A percentile compares a stretch with the other conserved stretches of the same genome.
phyloP scores from a whole-genome alignment of 164 flowering plant species.

The Vitis vinifera region DNA sequence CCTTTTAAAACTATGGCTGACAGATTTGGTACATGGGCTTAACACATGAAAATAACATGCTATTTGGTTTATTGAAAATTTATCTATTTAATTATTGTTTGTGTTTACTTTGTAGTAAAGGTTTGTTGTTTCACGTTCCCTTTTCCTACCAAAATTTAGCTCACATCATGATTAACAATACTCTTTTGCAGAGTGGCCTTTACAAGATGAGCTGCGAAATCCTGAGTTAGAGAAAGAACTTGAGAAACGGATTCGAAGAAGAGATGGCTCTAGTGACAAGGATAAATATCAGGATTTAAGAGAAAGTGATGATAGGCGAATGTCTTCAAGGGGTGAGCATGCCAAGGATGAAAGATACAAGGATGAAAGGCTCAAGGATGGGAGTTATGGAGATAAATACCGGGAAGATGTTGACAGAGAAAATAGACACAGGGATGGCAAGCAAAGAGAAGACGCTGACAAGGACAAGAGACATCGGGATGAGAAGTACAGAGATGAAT shows the following conservation, averaged over 20 bases:
- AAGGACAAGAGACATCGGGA: constrained; percentile 19
- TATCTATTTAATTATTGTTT: too few species aligned
- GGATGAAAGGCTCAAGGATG: constrained; percentile 40
- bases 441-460: constrained; percentile 25
- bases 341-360: constrained; percentile 38
- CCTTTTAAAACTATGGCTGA: too few species aligned
- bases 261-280: constrained; percentile 42
- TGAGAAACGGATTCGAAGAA: constrained; percentile 50
- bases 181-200: constrained; percentile 26
- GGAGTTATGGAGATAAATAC: constrained; percentile 21
- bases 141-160: too few species aligned
- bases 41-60: too few species aligned
- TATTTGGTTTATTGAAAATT: too few species aligned
- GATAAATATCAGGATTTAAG: constrained; percentile 44
- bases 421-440: constrained; percentile 43
- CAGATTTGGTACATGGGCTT: too few species aligned
- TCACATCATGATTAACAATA: too few species aligned
- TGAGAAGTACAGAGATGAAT: constrained; percentile 40
- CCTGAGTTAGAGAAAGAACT: constrained; percentile 59
- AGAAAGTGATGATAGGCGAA: constrained; percentile 39
- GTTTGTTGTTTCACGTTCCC: too few species aligned
- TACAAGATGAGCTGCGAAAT: constrained; percentile 42
- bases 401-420: constrained; percentile 30
- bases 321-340: constrained; percentile 43
- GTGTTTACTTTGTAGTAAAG: too few species aligned